Evolutionary conservation across 306 rosid genomes (phyloP).

Genomic region (Begonia masoniana): DNA sequence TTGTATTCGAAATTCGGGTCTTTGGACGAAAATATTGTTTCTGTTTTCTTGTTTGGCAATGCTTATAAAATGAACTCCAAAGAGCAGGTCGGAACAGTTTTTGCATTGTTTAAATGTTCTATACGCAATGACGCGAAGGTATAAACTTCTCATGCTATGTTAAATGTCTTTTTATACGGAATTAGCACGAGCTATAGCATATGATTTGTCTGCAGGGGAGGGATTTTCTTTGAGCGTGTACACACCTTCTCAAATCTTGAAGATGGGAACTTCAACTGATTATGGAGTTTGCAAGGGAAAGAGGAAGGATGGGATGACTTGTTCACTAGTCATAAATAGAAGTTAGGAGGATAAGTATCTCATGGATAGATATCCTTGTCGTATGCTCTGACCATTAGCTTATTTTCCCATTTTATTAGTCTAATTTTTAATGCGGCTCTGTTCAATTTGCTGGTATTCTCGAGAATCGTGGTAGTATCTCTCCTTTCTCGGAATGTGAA

Average conservation of each 20-base stretch:
- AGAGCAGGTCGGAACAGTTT: conserved; percentile 48
- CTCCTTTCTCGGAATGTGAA: not conserved
- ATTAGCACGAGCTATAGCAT: not conserved
- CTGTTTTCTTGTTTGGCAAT: conserved; percentile 88
- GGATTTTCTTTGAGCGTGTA: conserved; percentile 74
- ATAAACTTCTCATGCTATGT: conserved; percentile 3
- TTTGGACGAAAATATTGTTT: conserved; percentile 52
- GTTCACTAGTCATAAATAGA: conserved; percentile 59
- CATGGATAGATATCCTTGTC: no score
- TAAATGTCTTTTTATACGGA: not conserved
- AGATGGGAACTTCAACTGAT: conserved; percentile 80
- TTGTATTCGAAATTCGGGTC: conserved; percentile 59
- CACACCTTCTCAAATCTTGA: conserved; percentile 47
- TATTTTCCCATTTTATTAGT: no score
- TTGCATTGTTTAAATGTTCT: conserved; percentile 54
- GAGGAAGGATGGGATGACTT: conserved; percentile 66
- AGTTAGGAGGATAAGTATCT: not conserved
- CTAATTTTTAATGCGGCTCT: no score
- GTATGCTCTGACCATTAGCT: no score
- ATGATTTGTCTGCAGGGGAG: conserved; percentile 35
- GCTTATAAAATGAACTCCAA: conserved; percentile 53
- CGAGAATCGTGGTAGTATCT: conserved; percentile 6
- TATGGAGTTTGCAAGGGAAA: conserved; percentile 81
- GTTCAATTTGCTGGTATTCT: not conserved
- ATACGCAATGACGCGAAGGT: conserved; percentile 76